phyloP scores from a whole-genome alignment of 2,329 filamentous ascomycete genomes.

The Neocucurbitaria cava region DNA sequence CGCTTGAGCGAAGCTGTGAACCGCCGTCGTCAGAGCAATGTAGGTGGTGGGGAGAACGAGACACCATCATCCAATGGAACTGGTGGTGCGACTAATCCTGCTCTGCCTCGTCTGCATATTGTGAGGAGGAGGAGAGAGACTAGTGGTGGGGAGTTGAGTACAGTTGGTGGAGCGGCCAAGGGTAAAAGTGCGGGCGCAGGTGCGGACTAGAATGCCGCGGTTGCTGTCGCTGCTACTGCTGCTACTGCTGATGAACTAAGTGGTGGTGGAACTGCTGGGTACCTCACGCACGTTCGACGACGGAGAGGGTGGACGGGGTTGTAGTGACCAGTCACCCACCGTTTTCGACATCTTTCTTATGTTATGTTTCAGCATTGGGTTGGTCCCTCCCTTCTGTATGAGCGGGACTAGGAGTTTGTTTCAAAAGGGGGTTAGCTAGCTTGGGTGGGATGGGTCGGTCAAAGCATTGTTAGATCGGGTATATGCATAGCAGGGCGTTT shows the following conservation, averaged over 20 bases:
- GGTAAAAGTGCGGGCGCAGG: conserved; percentile 6
- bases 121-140: conserved; percentile 44
- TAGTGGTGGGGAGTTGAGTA: conserved; percentile 42
- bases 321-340: too few relatives aligned
- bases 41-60: conserved; percentile 34
- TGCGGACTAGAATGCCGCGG: conserved; percentile 20
- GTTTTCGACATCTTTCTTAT: not conserved
- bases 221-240: too few relatives aligned
- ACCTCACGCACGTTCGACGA: conserved; percentile 15
- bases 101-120: conserved; percentile 42
- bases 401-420: not conserved
- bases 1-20: conserved; percentile 37
- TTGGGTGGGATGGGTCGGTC: too few relatives aligned
- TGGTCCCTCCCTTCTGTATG: not conserved
- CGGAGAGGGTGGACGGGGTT: conserved; percentile 22
- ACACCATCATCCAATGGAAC: conserved; percentile 16
- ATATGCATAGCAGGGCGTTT: not conserved
- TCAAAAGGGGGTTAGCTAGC: not conserved
- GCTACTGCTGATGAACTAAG: not conserved
- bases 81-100: conserved; percentile 15
- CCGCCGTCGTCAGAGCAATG: conserved; percentile 33
- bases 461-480: not conserved
- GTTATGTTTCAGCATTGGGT: not conserved
- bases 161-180: conserved; percentile 40
- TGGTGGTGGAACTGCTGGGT: conserved; percentile 2